These are phyloP conservation scores for Candida multigemmis DNA, from an alignment of 805 yeast genomes.

Conservation along the genomic window DNA sequence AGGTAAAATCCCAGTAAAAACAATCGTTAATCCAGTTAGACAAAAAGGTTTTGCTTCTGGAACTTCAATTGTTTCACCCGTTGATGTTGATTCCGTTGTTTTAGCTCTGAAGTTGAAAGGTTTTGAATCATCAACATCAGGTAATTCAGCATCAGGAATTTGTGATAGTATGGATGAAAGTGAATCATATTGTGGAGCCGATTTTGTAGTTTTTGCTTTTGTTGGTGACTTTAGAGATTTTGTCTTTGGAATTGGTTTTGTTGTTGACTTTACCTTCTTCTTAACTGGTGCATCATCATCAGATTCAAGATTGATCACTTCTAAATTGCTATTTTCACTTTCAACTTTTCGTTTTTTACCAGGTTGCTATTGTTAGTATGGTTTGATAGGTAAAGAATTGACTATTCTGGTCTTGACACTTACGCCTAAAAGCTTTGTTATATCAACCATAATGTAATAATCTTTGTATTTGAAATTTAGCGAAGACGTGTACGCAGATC, in stretches of 20 bases:
- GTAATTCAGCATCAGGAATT: constrained; percentile 70
- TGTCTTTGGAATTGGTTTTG: constrained; percentile 5
- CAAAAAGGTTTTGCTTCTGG: constrained; percentile 86
- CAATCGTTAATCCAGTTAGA: constrained; percentile 79
- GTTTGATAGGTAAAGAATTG: too few relatives aligned
- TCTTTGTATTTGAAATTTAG: too few relatives aligned
- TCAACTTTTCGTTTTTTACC: constrained; percentile 2
- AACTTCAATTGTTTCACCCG: constrained; percentile 36
- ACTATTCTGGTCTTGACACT: too few relatives aligned
- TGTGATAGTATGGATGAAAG: constrained; percentile 36
- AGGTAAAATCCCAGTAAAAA: constrained; percentile 87
- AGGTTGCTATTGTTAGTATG: too few relatives aligned
- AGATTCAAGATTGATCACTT: constrained; percentile 5
- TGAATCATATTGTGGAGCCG: constrained; percentile 2
- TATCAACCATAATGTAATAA: too few relatives aligned
- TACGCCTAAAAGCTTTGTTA: too few relatives aligned
- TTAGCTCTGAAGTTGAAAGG: constrained; percentile 51
- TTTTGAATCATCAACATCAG: constrained; percentile 41
- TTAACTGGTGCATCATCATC: constrained; percentile 3
- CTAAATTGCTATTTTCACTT: constrained; percentile 1
- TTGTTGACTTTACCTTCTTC: constrained; percentile 2
- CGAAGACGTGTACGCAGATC: too few relatives aligned
- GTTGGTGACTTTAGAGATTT: constrained; percentile 1
- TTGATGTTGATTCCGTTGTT: constrained; percentile 12
- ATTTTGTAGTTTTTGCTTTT: constrained; percentile 3